Conservation (phyloP, 108 stramenopile species). For the Pseudonitzschia multiseries region DNA sequence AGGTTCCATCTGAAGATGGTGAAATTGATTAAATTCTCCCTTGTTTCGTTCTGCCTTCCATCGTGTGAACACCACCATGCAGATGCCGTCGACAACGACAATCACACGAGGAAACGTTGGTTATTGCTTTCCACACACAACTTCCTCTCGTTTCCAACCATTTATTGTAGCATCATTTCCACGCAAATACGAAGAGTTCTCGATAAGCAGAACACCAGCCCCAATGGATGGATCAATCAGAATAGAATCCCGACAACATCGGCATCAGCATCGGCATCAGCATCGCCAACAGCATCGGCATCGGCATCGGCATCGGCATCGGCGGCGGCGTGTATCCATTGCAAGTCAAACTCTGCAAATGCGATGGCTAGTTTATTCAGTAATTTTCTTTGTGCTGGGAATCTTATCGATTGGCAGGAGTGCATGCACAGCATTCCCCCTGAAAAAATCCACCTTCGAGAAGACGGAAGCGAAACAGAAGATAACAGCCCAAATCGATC, state of each 20-base stretch:
- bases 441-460: not conserved
- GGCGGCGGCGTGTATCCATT: conserved; percentile 20
- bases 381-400: not conserved
- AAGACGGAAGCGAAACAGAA: not conserved
- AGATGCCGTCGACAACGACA: too few species aligned
- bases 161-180: not conserved
- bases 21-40: too few species aligned
- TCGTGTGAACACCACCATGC: too few species aligned
- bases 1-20: too few species aligned
- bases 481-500: not conserved
- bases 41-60: too few species aligned
- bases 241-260: conserved; percentile 39
- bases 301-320: conserved; percentile 13
- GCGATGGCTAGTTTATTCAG: not conserved
- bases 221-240: not conserved
- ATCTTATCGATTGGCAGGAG: not conserved
- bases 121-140: too few species aligned
- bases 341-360: not conserved
- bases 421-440: not conserved
- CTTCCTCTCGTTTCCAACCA: too few species aligned
- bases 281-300: too few species aligned
- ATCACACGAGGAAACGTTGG: too few species aligned
- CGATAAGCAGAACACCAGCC: not conserved
- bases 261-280: conserved; percentile 18
- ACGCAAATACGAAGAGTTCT: not conserved